Evolutionary conservation across 2,329 filamentous ascomycete species (phyloP).

Genomic region (Metarhizium album): DNA sequence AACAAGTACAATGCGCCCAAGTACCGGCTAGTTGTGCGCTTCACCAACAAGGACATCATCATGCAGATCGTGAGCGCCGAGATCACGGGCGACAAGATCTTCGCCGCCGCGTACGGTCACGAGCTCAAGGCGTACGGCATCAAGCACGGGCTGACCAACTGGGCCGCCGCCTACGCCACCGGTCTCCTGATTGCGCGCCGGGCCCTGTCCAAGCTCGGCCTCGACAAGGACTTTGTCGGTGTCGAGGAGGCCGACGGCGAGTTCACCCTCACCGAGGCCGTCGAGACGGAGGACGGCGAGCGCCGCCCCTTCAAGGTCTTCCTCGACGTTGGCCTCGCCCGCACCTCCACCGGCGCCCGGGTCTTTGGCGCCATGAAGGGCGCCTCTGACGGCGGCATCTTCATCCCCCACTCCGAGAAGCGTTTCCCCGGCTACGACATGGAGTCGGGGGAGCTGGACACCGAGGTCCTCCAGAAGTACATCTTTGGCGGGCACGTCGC

Average conservation of each 20-base stretch:
- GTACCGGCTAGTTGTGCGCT: conserved; percentile 98
- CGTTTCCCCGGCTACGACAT: conserved; percentile 98
- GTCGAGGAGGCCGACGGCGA: conserved; percentile 97
- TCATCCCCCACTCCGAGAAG: conserved; percentile 97
- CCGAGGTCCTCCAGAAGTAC: conserved; percentile 96
- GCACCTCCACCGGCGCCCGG: conserved; percentile 96
- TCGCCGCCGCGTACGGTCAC: conserved; percentile 85
- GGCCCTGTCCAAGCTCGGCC: conserved; percentile 90
- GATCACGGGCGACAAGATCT: conserved; percentile 96
- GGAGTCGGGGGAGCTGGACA: conserved; percentile 94
- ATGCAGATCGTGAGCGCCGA: conserved; percentile 94
- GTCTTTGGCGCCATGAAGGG: conserved; percentile 99
- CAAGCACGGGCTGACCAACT: conserved; percentile 98
- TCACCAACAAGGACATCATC: conserved; percentile 99
- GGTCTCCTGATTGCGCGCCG: conserved; percentile 96
- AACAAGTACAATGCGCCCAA: conserved; percentile 99
- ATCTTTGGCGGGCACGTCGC: conserved; percentile 97
- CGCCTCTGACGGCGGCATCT: conserved; percentile 94
- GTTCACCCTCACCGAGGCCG: conserved; percentile 89
- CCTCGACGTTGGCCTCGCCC: conserved; percentile 94
- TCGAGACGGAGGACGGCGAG: conserved; percentile 80
- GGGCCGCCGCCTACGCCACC: conserved; percentile 93
- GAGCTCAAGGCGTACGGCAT: conserved; percentile 97
- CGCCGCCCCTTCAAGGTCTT: conserved; percentile 99
- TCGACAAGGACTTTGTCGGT: conserved; percentile 87